A percentile compares a stretch with the other conserved stretches of the same genome.
phyloP scores from a whole-genome alignment of 305 asterid genomes.

The Solanum chacoense region DNA sequence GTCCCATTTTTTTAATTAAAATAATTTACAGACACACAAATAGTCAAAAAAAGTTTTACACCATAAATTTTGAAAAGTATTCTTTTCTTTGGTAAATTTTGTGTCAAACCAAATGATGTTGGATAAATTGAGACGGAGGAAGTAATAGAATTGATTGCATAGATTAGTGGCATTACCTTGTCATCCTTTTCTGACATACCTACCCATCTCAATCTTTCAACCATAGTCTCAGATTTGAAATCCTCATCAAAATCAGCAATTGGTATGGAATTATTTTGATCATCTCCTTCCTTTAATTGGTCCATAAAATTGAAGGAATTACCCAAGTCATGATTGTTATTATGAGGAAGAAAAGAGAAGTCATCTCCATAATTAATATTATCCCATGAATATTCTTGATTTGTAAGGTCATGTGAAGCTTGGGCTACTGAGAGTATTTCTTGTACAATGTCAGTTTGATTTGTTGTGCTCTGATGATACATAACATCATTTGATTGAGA shows the following conservation, averaged over 20 bases:
- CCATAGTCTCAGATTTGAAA: constrained; percentile 25
- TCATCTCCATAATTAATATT: constrained; percentile 25
- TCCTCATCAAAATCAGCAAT: constrained; percentile 40
- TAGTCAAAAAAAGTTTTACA: background rate
- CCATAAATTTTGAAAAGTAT: background rate
- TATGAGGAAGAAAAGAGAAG: constrained; percentile 42
- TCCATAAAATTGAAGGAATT: constrained; percentile 19
- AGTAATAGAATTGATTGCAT: background rate
- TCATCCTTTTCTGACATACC: constrained; percentile 57
- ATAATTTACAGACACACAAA: background rate
- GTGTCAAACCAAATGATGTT: background rate
- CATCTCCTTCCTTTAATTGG: constrained; percentile 25
- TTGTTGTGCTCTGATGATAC: background rate
- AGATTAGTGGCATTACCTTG: constrained; percentile 27
- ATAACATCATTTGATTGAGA: background rate
- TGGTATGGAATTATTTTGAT: constrained; percentile 22
- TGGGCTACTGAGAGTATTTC: constrained; percentile 84
- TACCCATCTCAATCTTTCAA: constrained; percentile 48
- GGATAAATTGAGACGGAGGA: background rate
- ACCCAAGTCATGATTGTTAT: constrained; percentile 12
- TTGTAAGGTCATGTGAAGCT: constrained; percentile 60
- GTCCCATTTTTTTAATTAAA: background rate
- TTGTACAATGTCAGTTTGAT: constrained; percentile 32
- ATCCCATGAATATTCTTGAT: constrained; percentile 29
- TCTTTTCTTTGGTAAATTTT: background rate